phyloP scores from a whole-genome alignment of 1,284 basidiomycete genomes.

The Rhodotorula sp. region DNA sequence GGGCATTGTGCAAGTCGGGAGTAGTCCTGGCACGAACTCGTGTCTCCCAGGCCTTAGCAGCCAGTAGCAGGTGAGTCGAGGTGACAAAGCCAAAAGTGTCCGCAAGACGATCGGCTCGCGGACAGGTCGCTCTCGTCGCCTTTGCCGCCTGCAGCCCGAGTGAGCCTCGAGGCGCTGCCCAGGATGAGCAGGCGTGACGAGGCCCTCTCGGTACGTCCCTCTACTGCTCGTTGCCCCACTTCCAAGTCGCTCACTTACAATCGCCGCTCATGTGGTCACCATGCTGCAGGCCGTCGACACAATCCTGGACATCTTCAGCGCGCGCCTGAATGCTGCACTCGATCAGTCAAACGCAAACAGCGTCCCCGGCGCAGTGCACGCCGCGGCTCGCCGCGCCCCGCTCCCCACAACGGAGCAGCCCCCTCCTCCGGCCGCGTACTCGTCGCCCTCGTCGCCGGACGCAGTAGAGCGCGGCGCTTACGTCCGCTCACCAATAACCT shows the following conservation, averaged over 20 bases:
- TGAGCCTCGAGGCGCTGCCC: too few relatives aligned
- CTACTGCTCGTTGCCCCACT: background rate
- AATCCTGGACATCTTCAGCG: slow-evolving; percentile 7
- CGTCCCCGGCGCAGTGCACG: background rate
- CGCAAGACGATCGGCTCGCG: too few relatives aligned
- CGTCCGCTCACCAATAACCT: background rate
- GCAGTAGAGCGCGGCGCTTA: background rate
- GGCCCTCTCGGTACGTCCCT: slow-evolving; percentile 6
- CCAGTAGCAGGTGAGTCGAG: background rate
- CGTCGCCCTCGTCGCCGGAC: background rate
- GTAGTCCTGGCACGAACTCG: background rate
- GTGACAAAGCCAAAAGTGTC: too few relatives aligned
- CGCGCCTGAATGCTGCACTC: slow-evolving; percentile 3
- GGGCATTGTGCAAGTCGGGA: background rate
- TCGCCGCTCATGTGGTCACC: background rate
- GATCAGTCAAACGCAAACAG: background rate
- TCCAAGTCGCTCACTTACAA: background rate
- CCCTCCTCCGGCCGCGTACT: background rate
- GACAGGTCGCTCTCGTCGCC: background rate
- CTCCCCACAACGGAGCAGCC: background rate
- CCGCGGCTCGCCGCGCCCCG: background rate
- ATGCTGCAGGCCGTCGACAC: slow-evolving; percentile 14
- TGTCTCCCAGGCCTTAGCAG: too few relatives aligned
- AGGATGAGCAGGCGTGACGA: slow-evolving; percentile 20
- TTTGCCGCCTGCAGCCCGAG: background rate